Base-by-base conservation (phyloP, 371 early-diverging fungal genomes). In the Mortierella sp. region DNA sequence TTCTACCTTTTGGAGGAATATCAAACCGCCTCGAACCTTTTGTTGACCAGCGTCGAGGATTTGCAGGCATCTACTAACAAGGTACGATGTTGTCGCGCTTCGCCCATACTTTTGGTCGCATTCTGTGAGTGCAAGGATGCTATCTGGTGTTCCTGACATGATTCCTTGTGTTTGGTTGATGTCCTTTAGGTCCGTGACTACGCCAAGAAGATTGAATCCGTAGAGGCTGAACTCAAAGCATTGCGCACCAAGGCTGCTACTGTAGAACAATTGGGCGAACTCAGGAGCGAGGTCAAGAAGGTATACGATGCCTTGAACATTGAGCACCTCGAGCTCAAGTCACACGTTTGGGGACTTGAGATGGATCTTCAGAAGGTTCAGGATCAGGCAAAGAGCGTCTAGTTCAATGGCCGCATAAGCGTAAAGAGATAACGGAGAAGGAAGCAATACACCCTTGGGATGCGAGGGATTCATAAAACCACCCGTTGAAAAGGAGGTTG, bases 1-100 rank as follows among this genome's bases (percentile, higher is more conserved):
- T 90, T 89, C 64, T 91, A 92, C 61, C 82, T 94, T 46, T 80
- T 93, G 59, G 93, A 92, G 56, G 93, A 94, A 80, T 94, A 94
- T 71, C 90, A 91, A 54, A 83, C 81, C 48, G 90, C 92, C 9
- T 90, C 93, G 31, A 82, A 73, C 51, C 79, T 91, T 24, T 81
- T 94, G 31, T 78, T 94, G 78, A 80, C 72, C 72, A 90, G 93
- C 9, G 89, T 94, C 18, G 85, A 91, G 63, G 90, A 92, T 67
- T 83, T 94, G 61, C 92, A 93, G 68, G 64, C 81, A 26, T 90
- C 92, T 16, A 90, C 91, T n/a, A 84, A 88, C 64, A 90, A 87
- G 84, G 91, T 87, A 81, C 24, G 19, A n/a, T n/a, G n/a, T n/a
- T n/a, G 23, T 54, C 23, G 56, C 24, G 26, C 2, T 3, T 14